Conservation (phyloP, 352 stramenopile species). For the Globisporangium spinosum region DNA sequence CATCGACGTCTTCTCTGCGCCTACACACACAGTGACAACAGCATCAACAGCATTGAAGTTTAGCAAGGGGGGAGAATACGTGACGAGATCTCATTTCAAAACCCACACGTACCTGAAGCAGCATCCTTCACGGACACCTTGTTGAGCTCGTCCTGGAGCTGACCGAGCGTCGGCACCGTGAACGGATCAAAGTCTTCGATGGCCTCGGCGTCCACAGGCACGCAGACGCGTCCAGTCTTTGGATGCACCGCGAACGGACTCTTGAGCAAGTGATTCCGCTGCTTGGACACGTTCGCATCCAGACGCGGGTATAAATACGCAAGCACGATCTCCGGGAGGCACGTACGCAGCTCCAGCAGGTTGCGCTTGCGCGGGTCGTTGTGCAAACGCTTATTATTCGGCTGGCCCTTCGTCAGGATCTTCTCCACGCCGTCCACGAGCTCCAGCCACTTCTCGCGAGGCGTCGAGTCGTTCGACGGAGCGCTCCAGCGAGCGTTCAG, state of each 20-base stretch:
- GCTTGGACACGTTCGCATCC: constrained; percentile 99
- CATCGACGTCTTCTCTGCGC: constrained; percentile 57
- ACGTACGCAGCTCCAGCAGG: constrained; percentile 75
- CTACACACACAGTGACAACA: constrained; percentile 14
- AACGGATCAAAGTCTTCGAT: constrained; percentile 89
- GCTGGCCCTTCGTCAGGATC: constrained; percentile 47
- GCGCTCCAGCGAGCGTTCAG: constrained; percentile 60
- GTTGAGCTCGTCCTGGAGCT: constrained; percentile 84
- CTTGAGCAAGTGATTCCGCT: constrained; percentile 99
- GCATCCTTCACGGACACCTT: constrained; percentile 32
- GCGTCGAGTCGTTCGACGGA: constrained; percentile 41
- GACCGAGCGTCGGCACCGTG: constrained; percentile 77
- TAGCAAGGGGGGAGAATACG: neutral
- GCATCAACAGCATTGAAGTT: neutral
- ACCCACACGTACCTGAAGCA: constrained; percentile 21
- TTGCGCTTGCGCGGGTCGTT: constrained; percentile 70
- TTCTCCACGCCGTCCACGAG: constrained; percentile 69
- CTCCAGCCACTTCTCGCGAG: constrained; percentile 89
- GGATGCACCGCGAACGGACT: constrained; percentile 98
- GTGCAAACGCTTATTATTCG: constrained; percentile 42
- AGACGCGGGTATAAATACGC: constrained; percentile 96
- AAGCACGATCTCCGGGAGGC: constrained; percentile 95
- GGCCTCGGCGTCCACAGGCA: constrained; percentile 89
- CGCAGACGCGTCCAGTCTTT: constrained; percentile 97
- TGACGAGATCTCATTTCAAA: neutral